Conservation (phyloP, 2,329 filamentous ascomycete genomes). For the Exserohilum turcica region DNA sequence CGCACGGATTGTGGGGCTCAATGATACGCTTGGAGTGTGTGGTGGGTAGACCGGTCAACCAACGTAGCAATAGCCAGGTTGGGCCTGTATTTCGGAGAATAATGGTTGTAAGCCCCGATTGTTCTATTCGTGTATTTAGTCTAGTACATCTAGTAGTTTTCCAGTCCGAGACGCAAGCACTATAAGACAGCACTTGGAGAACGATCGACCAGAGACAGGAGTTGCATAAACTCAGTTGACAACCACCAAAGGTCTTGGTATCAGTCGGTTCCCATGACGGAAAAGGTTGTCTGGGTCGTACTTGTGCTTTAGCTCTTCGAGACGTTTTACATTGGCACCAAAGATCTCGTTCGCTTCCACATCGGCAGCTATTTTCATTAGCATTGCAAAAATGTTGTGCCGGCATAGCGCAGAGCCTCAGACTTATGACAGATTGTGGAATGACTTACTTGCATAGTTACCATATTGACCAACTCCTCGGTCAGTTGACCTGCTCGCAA, state of each 20-base stretch:
- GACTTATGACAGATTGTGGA: no score
- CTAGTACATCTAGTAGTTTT: neutral
- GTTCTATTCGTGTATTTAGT: no score
- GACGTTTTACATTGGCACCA: constrained; percentile 38
- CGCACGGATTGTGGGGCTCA: no score
- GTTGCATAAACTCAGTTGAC: constrained; percentile 16
- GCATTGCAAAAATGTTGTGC: neutral
- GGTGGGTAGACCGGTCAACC: no score
- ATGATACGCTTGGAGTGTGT: no score
- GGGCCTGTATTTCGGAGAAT: no score
- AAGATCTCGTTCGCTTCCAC: constrained; percentile 38
- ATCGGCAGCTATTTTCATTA: constrained; percentile 24
- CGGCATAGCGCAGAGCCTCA: neutral
- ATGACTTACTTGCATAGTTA: constrained; percentile 36
- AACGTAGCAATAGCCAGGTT: no score
- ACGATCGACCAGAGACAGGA: neutral
- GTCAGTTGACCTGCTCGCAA: constrained; percentile 24
- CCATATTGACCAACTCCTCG: constrained; percentile 40
- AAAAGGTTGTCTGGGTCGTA: constrained; percentile 45
- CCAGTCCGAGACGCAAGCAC: neutral
- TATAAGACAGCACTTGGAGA: neutral
- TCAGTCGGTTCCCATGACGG: constrained; percentile 33
- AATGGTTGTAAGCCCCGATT: no score
- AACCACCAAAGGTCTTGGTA: constrained; percentile 26
- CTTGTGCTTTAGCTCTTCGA: constrained; percentile 42